Evolutionary conservation across 1,139 yeast genomes (phyloP).

Genomic region (Torulaspora pretoriensis): DNA sequence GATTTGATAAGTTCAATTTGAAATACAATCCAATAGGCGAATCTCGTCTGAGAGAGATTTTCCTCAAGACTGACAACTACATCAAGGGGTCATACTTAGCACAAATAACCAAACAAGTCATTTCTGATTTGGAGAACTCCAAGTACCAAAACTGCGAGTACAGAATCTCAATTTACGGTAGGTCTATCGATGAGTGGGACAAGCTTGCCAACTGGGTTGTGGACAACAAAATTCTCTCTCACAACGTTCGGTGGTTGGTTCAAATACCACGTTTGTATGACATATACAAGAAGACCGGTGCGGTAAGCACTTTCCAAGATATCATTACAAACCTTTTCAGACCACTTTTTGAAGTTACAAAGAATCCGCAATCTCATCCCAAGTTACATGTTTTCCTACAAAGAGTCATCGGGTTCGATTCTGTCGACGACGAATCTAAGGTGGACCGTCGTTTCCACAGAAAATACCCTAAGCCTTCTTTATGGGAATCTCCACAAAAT

Average conservation of each 20-base stretch:
- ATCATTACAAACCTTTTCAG: constrained; percentile 72
- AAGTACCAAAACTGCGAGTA: constrained; percentile 97
- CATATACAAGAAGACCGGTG: constrained; percentile 72
- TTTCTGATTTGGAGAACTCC: constrained; percentile 87
- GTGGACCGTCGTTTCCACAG: constrained; percentile 74
- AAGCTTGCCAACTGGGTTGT: constrained; percentile 92
- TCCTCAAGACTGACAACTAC: constrained; percentile 90
- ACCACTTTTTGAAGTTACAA: constrained; percentile 90
- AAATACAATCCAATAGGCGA: constrained; percentile 98
- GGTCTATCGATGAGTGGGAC: constrained; percentile 90
- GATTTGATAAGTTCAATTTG: constrained; percentile 95
- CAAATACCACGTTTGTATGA: constrained; percentile 94
- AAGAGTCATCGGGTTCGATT: constrained; percentile 95
- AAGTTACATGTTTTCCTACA: constrained; percentile 82
- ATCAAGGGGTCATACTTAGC: constrained; percentile 87
- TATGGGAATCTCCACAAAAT: constrained; percentile 73
- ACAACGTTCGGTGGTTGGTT: constrained; percentile 93
- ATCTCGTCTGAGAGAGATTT: constrained; percentile 91
- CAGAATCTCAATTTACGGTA: constrained; percentile 90
- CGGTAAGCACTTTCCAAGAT: constrained; percentile 69
- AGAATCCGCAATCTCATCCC: constrained; percentile 81
- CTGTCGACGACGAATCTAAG: constrained; percentile 97
- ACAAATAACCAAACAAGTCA: constrained; percentile 87
- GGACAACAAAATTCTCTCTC: constrained; percentile 85
- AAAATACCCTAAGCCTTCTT: constrained; percentile 75